Conservation (phyloP, 768 basidiomycete genomes). For the Suillus tomentosus region DNA sequence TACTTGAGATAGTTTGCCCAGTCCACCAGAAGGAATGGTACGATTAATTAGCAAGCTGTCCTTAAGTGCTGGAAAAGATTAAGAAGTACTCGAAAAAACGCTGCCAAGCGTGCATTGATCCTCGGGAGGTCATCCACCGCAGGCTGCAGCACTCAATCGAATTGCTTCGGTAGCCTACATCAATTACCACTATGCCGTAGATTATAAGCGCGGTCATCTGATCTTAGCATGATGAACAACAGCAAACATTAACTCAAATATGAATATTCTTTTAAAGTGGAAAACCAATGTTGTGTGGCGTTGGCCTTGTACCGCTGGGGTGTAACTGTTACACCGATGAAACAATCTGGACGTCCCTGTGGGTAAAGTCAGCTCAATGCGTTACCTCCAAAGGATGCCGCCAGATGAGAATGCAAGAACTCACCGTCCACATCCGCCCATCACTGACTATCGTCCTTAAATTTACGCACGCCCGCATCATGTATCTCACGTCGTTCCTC, state of each 20-base stretch:
- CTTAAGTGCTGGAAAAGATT: neutral
- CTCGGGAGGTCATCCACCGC: neutral
- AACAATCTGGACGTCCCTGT: neutral
- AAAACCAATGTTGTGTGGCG: slow-evolving; percentile 7
- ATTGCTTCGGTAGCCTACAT: neutral
- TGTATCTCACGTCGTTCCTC: slow-evolving; percentile 37
- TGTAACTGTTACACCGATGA: neutral
- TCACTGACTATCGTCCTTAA: slow-evolving; percentile 51
- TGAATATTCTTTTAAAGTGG: neutral
- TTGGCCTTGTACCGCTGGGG: slow-evolving; percentile 2
- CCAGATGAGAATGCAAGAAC: slow-evolving; percentile 24
- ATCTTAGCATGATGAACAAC: neutral
- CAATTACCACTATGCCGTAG: neutral
- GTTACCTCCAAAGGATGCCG: neutral
- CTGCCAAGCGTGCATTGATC: neutral
- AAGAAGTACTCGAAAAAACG: neutral
- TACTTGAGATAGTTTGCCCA: neutral
- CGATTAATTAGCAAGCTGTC: neutral
- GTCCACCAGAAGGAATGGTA: neutral
- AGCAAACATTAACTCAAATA: neutral
- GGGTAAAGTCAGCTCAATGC: neutral
- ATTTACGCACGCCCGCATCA: slow-evolving; percentile 43
- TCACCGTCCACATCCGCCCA: slow-evolving; percentile 56
- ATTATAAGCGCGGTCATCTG: slow-evolving; percentile 1
- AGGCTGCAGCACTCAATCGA: neutral